Evolutionary conservation across 176 grass and related monocot species (phyloP), one percentile per base, ranked within the genome.

Genomic region (Aegilops tauschii): DNA sequence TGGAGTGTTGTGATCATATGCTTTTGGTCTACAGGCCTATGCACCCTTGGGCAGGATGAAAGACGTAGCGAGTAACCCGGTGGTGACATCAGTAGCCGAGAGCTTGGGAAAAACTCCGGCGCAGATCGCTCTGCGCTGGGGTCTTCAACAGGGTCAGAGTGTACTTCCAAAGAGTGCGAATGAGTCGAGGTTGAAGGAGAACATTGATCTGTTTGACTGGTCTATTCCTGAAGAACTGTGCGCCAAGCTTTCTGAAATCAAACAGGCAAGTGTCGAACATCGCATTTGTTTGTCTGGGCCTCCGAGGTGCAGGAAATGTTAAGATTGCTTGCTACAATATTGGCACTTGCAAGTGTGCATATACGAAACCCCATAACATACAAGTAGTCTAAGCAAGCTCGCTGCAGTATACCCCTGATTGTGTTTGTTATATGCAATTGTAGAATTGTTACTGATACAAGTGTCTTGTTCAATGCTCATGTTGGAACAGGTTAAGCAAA

Each of bases 161-260:
- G 84, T 96, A 2, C 86, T 96, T 40, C 94, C 94, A 40, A 96
- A 96, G 84, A 96, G 91, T 61, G 86, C 78, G 0, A 91, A 65
- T 18, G 91, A 91, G 13, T 74, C 78, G 75, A 93, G 91, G 82
- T 91, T 96, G 42, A 96, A 91, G 68, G 81, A 93, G 76, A 96
- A 93, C 65, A 71, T 90, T 56, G 89, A 88, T 47, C 29, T 93
- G 42, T 91, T 81, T 84, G 89, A 82, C 77, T 96, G 94, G 91
- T 91, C 85, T 52, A 96, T 96, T 83, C 89, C 94, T 25, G 89
- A 96, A 8, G 89, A 93, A 6, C 58, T 93, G 59, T 72, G 87
- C 30, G 61, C 14, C 1, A 82, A 93, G 81, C 87, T 95, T 54
- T 89, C 78, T 49, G 83, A 86, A 84, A 95, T 93, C 32, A 49